phyloP scores from a whole-genome alignment of 805 yeast species.

The Cyberlindnera sargentensis region DNA sequence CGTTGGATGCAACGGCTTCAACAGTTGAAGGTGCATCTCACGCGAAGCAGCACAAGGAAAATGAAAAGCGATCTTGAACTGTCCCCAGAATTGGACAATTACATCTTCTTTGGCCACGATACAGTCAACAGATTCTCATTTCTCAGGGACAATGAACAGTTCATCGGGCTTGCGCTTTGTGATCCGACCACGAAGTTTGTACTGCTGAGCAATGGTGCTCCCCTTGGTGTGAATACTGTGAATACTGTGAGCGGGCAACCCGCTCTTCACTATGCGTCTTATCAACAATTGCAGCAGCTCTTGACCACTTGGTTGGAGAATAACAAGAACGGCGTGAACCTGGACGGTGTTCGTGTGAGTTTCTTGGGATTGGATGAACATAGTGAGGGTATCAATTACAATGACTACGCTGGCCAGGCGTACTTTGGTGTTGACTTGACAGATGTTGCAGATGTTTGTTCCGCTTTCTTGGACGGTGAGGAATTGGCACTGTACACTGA shows the following conservation, averaged over 20 bases:
- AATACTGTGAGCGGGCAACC: neutral
- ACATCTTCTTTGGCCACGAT: constrained; percentile 39
- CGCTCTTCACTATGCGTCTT: constrained; percentile 11
- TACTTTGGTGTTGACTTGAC: constrained; percentile 53
- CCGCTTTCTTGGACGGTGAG: neutral
- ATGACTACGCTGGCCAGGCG: constrained; percentile 52
- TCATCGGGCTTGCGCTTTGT: constrained; percentile 34
- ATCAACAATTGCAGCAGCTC: constrained; percentile 4
- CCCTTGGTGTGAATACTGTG: constrained; percentile 7
- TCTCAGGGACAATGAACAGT: constrained; percentile 43
- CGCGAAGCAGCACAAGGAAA: neutral
- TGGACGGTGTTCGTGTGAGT: constrained; percentile 33
- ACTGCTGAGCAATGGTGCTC: constrained; percentile 27
- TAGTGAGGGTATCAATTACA: constrained; percentile 31
- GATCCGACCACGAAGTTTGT: constrained; percentile 37
- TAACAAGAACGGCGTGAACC: constrained; percentile 6
- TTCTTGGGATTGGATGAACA: constrained; percentile 45
- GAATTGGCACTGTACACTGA: constrained; percentile 1
- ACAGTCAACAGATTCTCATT: constrained; percentile 53
- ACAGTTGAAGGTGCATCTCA: constrained; percentile 1
- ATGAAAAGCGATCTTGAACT: neutral
- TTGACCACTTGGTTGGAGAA: constrained; percentile 12
- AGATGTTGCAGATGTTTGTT: neutral
- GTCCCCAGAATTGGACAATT: neutral
- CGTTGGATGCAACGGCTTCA: neutral